These are phyloP conservation scores for Eucalyptus leucophloia DNA, from an alignment of 345 rosid genomes.

Conservation along the genomic window DNA sequence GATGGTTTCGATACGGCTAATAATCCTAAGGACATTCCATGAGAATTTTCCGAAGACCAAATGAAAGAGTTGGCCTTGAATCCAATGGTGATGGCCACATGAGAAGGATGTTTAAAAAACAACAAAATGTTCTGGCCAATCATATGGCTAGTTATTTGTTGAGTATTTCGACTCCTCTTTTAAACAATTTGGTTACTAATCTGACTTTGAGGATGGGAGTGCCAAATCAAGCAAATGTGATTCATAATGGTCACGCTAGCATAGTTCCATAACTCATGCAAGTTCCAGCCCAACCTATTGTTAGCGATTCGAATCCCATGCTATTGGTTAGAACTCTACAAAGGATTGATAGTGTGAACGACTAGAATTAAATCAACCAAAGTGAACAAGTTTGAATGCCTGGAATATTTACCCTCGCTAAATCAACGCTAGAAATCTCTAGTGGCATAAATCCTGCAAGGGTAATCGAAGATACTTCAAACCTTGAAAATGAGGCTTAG, in stretches of 20 bases:
- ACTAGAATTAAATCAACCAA: not conserved
- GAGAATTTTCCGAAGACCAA: rapidly evolving
- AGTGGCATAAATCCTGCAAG: not conserved
- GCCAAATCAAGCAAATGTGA: no score
- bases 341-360: not conserved
- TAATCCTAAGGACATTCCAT: not conserved
- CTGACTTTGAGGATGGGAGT: not conserved
- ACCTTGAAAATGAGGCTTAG: no score
- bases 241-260: rapidly evolving
- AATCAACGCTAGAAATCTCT: rapidly evolving
- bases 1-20: rapidly evolving
- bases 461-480: no score
- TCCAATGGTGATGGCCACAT: not conserved
- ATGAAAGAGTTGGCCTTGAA: not conserved
- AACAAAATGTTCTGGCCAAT: no score
- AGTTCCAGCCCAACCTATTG: no score
- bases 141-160: no score
- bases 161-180: not conserved
- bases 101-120: not conserved
- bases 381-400: not conserved
- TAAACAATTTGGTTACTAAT: no score
- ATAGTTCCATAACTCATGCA: no score
- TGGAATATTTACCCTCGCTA: no score
- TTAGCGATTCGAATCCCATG: no score
- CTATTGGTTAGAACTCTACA: no score